phyloP scores from a whole-genome alignment of 768 basidiomycete species.

The Phylloporus sp. region DNA sequence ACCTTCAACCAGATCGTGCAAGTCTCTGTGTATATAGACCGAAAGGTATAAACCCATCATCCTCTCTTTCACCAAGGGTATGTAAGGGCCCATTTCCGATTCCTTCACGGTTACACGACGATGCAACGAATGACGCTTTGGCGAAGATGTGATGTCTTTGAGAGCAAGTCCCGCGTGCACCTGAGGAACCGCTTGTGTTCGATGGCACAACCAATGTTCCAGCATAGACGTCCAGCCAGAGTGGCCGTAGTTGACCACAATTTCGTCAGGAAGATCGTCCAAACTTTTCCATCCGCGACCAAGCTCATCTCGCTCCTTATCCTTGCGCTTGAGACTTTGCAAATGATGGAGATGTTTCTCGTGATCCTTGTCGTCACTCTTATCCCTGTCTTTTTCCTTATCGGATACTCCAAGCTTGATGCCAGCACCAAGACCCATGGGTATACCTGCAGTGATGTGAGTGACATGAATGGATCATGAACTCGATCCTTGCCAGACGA shows the following conservation, averaged over 20 bases:
- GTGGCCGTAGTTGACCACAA: constrained; percentile 28
- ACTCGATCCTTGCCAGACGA: constrained; percentile 46
- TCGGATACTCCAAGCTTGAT: constrained; percentile 64
- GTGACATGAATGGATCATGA: neutral
- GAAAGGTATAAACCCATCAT: constrained; percentile 87
- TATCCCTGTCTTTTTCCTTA: constrained; percentile 34
- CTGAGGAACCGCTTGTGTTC: constrained; percentile 25
- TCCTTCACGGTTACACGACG: constrained; percentile 42
- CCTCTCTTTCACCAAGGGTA: constrained; percentile 82
- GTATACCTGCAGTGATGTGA: constrained; percentile 50
- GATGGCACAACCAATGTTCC: constrained; percentile 66
- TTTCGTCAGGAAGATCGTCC: constrained; percentile 35
- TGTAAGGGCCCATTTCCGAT: constrained; percentile 67
- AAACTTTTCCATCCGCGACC: constrained; percentile 32
- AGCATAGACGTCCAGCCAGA: constrained; percentile 73
- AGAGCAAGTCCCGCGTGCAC: constrained; percentile 13
- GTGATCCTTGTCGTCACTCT: constrained; percentile 29
- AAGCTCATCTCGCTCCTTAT: constrained; percentile 37
- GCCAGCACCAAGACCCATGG: constrained; percentile 74
- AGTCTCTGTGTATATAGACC: constrained; percentile 69
- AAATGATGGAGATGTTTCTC: constrained; percentile 30
- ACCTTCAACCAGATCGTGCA: constrained; percentile 64
- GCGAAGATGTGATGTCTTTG: constrained; percentile 36
- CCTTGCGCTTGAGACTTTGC: constrained; percentile 31
- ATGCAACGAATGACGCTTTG: constrained; percentile 43